A percentile compares a stretch with the other conserved stretches of the same genome.
phyloP scores from a whole-genome alignment of 139 green algal species.

The Chlamydomonas sphaeroides region DNA sequence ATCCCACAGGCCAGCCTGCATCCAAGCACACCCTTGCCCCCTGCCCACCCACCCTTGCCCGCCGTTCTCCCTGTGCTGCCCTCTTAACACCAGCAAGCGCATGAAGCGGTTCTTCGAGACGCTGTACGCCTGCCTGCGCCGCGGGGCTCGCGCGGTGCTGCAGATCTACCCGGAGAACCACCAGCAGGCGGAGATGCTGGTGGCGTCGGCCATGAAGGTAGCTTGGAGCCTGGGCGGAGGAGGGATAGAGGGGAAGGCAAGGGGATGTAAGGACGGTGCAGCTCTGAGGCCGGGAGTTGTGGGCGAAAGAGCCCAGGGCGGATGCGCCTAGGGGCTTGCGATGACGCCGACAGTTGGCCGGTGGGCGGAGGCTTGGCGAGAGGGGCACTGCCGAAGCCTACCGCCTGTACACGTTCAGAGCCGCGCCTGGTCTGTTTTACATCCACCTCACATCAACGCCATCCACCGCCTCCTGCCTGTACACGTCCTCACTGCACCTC shows the following conservation, averaged over 20 bases:
- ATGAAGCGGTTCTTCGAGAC: slow-evolving; percentile 91
- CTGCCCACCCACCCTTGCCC: neutral
- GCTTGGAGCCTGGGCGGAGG: neutral
- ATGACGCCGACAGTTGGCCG: too few relatives aligned
- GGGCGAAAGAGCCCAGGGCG: too few relatives aligned
- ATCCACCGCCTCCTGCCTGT: neutral
- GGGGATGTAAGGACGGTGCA: too few relatives aligned
- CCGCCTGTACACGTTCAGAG: too few relatives aligned
- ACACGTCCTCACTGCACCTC: neutral
- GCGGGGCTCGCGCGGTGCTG: slow-evolving; percentile 86
- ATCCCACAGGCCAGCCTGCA: neutral
- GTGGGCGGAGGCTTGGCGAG: too few relatives aligned
- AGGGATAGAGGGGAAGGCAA: neutral
- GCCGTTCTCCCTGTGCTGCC: neutral
- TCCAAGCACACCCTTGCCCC: too few relatives aligned
- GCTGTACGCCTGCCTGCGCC: slow-evolving; percentile 84
- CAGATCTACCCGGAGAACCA: slow-evolving; percentile 92
- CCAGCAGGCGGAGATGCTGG: slow-evolving; percentile 92
- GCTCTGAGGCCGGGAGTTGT: too few relatives aligned
- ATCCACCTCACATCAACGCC: too few relatives aligned
- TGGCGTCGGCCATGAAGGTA: slow-evolving; percentile 89
- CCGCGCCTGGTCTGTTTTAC: too few relatives aligned
- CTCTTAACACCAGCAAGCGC: slow-evolving; percentile 54
- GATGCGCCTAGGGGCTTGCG: too few relatives aligned
- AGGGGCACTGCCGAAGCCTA: too few relatives aligned